Evolutionary conservation across 2,329 filamentous ascomycete species (phyloP).

Genomic region (Trichoderma brevicompactum): DNA sequence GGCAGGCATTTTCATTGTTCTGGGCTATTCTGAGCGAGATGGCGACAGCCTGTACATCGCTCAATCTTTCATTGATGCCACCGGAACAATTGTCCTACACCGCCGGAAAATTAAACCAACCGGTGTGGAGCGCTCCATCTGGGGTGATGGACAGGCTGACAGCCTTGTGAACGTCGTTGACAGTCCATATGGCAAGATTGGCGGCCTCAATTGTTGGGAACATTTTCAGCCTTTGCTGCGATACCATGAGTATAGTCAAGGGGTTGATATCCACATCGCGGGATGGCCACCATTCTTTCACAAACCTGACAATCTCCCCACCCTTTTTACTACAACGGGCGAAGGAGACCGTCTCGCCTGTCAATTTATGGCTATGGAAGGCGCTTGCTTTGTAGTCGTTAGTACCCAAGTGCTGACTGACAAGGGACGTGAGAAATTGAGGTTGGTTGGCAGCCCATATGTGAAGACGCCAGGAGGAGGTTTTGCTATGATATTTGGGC

Average conservation of each 20-base stretch:
- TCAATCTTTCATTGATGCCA: conserved; percentile 55
- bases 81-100: conserved; percentile 48
- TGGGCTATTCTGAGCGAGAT: conserved; percentile 53
- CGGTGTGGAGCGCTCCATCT: conserved; percentile 50
- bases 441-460: conserved; percentile 3
- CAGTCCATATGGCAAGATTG: conserved; percentile 53
- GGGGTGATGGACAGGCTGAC: conserved; percentile 59
- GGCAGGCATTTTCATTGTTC: conserved; percentile 48
- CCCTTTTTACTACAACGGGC: not conserved
- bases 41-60: conserved; percentile 50
- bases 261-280: conserved; percentile 2
- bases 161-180: conserved; percentile 45
- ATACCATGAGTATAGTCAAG: conserved; percentile 8
- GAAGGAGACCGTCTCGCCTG: conserved; percentile 2
- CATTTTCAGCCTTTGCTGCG: conserved; percentile 41
- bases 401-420: not conserved
- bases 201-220: conserved; percentile 58
- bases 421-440: not conserved
- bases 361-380: conserved; percentile 13
- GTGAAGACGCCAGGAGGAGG: conserved; percentile 46
- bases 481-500: conserved; percentile 55
- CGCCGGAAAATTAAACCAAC: conserved; percentile 55
- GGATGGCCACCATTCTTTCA: conserved; percentile 3
- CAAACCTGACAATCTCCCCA: not conserved
- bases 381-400: not conserved